Evolutionary conservation across 768 basidiomycete species (phyloP).

Genomic region (Dioszegia aurantiaca): DNA sequence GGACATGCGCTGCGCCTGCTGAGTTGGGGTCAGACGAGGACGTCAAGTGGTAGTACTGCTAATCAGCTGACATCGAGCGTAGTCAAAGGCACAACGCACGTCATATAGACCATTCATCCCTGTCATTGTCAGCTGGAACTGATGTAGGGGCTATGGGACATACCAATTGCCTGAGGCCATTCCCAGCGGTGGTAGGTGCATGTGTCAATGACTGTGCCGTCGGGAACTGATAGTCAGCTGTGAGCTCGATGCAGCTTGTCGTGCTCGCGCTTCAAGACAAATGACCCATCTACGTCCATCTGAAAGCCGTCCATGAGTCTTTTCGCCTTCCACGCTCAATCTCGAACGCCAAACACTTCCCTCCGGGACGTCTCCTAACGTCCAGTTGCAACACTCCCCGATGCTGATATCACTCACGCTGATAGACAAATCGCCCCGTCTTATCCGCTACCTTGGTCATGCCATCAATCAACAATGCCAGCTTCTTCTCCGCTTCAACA

Average conservation of each 20-base stretch:
- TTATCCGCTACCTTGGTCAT: conserved; percentile 25
- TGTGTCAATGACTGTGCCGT: conserved; percentile 20
- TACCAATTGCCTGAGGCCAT: conserved; percentile 35
- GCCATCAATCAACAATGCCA: conserved; percentile 17
- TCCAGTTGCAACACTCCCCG: background rate
- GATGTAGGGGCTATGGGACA: background rate
- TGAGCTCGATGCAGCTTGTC: too few species aligned
- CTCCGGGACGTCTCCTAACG: too few species aligned
- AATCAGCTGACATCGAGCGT: too few species aligned
- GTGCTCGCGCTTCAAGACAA: too few species aligned
- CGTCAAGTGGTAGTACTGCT: conserved; percentile 55
- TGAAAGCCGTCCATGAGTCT: too few species aligned
- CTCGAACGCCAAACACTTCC: too few species aligned
- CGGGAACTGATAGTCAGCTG: background rate
- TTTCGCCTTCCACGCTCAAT: too few species aligned
- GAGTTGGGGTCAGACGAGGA: conserved; percentile 41
- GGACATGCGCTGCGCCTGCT: conserved; percentile 6
- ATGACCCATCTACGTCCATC: too few species aligned
- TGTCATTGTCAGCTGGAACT: too few species aligned
- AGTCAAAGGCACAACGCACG: too few species aligned
- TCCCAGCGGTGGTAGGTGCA: conserved; percentile 29
- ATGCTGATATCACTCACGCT: conserved; percentile 12
- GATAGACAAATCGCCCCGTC: conserved; percentile 21
- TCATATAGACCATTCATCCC: too few species aligned
- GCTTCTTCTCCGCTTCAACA: conserved; percentile 15